Base-by-base conservation (phyloP, 2,329 filamentous ascomycete species). In the Tothia fuscella region DNA sequence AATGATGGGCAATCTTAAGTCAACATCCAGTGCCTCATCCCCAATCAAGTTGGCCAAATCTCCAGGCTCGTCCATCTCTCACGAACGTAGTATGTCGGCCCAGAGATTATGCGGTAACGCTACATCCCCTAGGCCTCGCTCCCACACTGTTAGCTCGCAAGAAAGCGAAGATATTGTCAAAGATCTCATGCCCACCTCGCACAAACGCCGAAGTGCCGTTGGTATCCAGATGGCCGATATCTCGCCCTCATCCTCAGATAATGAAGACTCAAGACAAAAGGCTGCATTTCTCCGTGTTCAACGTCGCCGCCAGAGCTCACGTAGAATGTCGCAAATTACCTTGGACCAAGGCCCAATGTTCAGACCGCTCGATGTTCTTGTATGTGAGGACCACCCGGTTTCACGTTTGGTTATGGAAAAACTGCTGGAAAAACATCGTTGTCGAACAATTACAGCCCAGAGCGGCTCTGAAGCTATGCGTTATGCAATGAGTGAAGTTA, bases 391-490 rank as follows among this genome's bases (percentile, higher is more conserved):
- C 54, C 91, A 98, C 58, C 91, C 91, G 0, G 89, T 98, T 3
- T 94, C 91, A 5, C 77, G 89, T 17, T 79, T 98, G 67, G 89
- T 98, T n/a, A 96, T 98, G 89, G 91, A 98, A 57, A 91, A 93
- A 53, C 67, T 98, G 6, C 72, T 98, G 40, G 91, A 98, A 60
- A 98, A 96, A 63, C 68, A 96, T 26, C 82, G 86, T 26, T 98
- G 91, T 54, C 83, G 91, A 31, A 95, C 89, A 6, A 91, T 98
- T 53, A 87, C 85, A 3, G 89, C 91, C 4, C 74, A 80, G 3
- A 94, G 88, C 51, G 91, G 91, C 1, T 80, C 85, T 0, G 91
- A 98, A 56, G 91, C 89, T 9, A 81, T 94, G 53, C 78, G 89
- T 17, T 94, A 91, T 61, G 87, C 91, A 21, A 84, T 93, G 70